Evolutionary conservation across 2,329 filamentous ascomycete species (phyloP).

Genomic region (Fusarium veterinarium): DNA sequence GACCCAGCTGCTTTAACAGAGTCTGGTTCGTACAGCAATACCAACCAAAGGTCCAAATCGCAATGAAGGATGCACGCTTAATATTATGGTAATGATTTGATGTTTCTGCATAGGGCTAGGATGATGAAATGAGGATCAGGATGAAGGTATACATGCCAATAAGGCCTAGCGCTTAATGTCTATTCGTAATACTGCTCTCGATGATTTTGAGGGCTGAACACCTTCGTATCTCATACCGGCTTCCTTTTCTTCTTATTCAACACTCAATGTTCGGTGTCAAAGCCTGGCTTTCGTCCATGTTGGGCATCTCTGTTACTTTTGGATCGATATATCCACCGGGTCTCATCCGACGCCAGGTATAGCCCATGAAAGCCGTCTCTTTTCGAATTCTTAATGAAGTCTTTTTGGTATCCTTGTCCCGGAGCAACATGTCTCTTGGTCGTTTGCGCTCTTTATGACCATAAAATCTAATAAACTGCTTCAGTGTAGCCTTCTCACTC

Average conservation of each 20-base stretch:
- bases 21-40: conserved; percentile 17
- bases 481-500: conserved; percentile 57
- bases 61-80: conserved; percentile 21
- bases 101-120: conserved; percentile 31
- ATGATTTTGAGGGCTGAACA: conserved; percentile 3
- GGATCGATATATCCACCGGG: conserved; percentile 47
- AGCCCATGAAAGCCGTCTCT: conserved; percentile 86
- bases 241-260: background rate
- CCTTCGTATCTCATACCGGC: background rate
- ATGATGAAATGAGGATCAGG: conserved; percentile 39
- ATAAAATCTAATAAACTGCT: conserved; percentile 62
- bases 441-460: conserved; percentile 78
- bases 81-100: conserved; percentile 30
- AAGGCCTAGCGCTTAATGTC: conserved; percentile 42
- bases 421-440: conserved; percentile 84
- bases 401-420: conserved; percentile 75
- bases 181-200: conserved; percentile 41
- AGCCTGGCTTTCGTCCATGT: background rate
- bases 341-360: conserved; percentile 77
- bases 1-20: conserved; percentile 39
- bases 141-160: conserved; percentile 22
- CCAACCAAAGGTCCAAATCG: conserved; percentile 26
- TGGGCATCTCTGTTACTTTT: background rate
- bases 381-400: conserved; percentile 84
- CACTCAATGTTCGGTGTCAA: background rate